A percentile compares a stretch with the other conserved stretches of the same genome.
Conservation (phyloP, 352 stramenopile genomes). For the Phytophthora multivora region DNA sequence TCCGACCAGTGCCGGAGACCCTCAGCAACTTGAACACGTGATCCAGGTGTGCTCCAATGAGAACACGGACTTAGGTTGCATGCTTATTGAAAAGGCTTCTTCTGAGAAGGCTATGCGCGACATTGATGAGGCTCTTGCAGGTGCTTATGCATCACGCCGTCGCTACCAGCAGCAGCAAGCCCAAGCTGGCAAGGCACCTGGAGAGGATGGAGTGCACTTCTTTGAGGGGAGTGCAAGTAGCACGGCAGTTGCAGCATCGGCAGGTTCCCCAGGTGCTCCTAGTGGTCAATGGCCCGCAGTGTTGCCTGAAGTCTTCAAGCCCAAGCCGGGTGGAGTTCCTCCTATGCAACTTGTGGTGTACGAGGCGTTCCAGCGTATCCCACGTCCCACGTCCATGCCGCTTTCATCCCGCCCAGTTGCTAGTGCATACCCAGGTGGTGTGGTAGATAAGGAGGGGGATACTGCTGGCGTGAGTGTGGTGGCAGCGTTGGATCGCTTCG, state of each 20-base stretch:
- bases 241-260: slow-evolving; percentile 32
- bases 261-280: slow-evolving; percentile 40
- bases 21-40: slow-evolving; percentile 96
- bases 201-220: slow-evolving; percentile 62
- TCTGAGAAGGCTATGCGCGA: slow-evolving; percentile 98
- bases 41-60: slow-evolving; percentile 97
- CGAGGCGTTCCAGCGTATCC: slow-evolving; percentile 97
- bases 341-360: slow-evolving; percentile 97
- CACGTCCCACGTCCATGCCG: slow-evolving; percentile 90
- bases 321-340: slow-evolving; percentile 92
- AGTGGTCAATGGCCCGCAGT: slow-evolving; percentile 64
- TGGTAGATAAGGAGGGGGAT: slow-evolving; percentile 52
- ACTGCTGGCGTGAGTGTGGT: slow-evolving; percentile 67
- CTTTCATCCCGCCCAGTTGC: slow-evolving; percentile 57
- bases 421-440: slow-evolving; percentile 32
- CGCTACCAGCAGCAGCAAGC: slow-evolving; percentile 88
- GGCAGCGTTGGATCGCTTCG: slow-evolving; percentile 81
- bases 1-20: slow-evolving; percentile 79
- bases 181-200: slow-evolving; percentile 76
- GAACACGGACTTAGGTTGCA: slow-evolving; percentile 99
- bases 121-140: slow-evolving; percentile 95
- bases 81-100: slow-evolving; percentile 99
- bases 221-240: slow-evolving; percentile 67
- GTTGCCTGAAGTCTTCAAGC: slow-evolving; percentile 95
- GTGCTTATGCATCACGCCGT: slow-evolving; percentile 82